Conservation (phyloP, 73 alveolate species). For the Blepharisma japonicum region DNA sequence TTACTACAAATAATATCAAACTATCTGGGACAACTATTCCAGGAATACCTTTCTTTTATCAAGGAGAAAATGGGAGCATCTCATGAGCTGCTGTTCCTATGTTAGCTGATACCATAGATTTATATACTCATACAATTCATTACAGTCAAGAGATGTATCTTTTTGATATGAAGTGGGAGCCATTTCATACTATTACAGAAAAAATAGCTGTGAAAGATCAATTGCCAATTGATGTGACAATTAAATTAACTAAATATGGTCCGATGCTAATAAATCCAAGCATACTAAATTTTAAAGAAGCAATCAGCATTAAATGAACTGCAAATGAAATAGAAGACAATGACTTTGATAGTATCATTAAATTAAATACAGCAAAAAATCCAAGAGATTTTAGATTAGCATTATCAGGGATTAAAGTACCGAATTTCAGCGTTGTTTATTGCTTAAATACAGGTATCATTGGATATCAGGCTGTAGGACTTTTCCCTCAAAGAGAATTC, state of each 20-base stretch:
- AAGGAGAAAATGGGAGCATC: slow-evolving; percentile 70
- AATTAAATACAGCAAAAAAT: slow-evolving; percentile 11
- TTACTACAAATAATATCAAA: slow-evolving; percentile 37
- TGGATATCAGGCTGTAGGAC: slow-evolving; percentile 69
- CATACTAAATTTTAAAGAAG: not conserved
- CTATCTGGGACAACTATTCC: slow-evolving; percentile 68
- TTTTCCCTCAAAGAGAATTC: not conserved
- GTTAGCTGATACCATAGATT: slow-evolving; percentile 81
- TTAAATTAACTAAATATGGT: too few relatives aligned
- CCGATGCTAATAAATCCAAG: not conserved
- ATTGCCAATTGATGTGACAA: too few relatives aligned
- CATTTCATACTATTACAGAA: slow-evolving; percentile 56
- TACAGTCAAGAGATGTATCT: slow-evolving; percentile 62
- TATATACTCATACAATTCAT: slow-evolving; percentile 72
- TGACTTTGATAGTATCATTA: not conserved
- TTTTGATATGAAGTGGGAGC: slow-evolving; percentile 77
- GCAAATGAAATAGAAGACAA: slow-evolving; percentile 2
- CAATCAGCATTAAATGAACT: not conserved
- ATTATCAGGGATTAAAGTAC: slow-evolving; percentile 23
- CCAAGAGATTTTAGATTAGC: not conserved
- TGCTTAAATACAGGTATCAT: slow-evolving; percentile 62
- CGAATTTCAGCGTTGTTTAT: slow-evolving; percentile 35
- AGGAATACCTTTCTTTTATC: slow-evolving; percentile 78
- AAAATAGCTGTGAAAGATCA: slow-evolving; percentile 35
- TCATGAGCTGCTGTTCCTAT: slow-evolving; percentile 83